These are phyloP conservation scores for Thymus quinquecostatus DNA, from an alignment of 257 asterid species.

Conservation along the genomic window DNA sequence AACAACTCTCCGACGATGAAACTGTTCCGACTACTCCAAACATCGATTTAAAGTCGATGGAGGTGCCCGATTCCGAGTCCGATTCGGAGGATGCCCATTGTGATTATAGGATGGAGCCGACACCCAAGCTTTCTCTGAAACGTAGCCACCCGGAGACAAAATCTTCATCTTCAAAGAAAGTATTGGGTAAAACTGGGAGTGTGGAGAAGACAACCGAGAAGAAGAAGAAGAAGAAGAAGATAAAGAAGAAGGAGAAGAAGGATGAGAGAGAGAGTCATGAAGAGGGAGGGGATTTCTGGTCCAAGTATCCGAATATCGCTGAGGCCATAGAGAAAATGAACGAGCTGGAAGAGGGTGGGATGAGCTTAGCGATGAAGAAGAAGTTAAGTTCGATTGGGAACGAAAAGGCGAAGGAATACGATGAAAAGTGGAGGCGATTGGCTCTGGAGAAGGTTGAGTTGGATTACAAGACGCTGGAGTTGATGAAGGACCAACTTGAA, in stretches of 20 bases:
- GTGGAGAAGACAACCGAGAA: conserved; percentile 8
- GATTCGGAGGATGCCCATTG: too few species aligned
- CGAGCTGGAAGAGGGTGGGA: background rate
- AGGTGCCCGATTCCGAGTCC: too few species aligned
- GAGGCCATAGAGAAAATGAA: conserved; percentile 32
- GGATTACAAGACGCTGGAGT: conserved; percentile 34
- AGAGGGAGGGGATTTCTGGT: conserved; percentile 34
- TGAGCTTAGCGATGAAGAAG: conserved; percentile 30
- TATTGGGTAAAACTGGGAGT: conserved; percentile 50
- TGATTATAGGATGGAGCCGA: too few species aligned
- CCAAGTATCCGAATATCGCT: conserved; percentile 44
- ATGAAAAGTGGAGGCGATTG: conserved; percentile 66
- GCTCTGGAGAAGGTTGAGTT: conserved; percentile 44
- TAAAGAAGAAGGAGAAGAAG: too few species aligned
- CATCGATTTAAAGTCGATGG: too few species aligned
- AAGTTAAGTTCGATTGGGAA: conserved; percentile 45
- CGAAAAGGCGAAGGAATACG: conserved; percentile 52
- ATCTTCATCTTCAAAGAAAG: conserved; percentile 40
- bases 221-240: conserved; percentile 12
- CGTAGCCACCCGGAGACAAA: background rate
- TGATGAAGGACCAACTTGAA: conserved; percentile 45
- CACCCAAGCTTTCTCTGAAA: too few species aligned
- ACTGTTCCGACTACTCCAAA: too few species aligned
- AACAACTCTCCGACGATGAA: too few species aligned
- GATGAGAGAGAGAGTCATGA: conserved; percentile 20